These are phyloP conservation scores for Mariannaea sp. DNA, from an alignment of 2,329 filamentous ascomycete genomes.

Conservation along the genomic window DNA sequence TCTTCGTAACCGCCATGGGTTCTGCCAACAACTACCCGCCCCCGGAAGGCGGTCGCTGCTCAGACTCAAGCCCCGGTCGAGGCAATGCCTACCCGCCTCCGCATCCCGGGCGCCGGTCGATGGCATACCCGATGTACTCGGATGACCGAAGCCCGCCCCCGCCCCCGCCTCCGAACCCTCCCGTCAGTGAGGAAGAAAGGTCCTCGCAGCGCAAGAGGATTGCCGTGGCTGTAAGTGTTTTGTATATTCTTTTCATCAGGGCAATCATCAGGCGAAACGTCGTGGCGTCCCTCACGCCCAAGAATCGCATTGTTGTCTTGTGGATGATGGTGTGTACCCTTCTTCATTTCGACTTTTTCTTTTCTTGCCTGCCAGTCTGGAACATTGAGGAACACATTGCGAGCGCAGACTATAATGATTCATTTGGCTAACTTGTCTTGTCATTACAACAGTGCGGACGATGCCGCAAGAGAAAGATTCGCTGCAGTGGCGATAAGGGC, in stretches of 20 bases:
- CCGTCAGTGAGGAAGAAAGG: slow-evolving; percentile 47
- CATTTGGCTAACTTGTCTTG: slow-evolving; percentile 29
- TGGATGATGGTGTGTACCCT: slow-evolving; percentile 24
- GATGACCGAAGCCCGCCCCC: too few species aligned
- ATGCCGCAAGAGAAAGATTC: slow-evolving; percentile 92
- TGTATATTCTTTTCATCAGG: not conserved
- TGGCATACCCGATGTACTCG: slow-evolving; percentile 25
- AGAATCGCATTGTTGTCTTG: too few species aligned
- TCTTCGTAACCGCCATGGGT: slow-evolving; percentile 25
- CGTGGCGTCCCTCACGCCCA: too few species aligned
- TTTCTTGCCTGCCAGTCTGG: too few species aligned
- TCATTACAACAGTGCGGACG: slow-evolving; percentile 86
- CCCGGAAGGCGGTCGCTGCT: slow-evolving; percentile 28
- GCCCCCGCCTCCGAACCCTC: slow-evolving; percentile 19
- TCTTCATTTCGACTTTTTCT: not conserved
- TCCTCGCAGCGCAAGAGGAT: slow-evolving; percentile 60
- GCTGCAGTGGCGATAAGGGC: slow-evolving; percentile 84
- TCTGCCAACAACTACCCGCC: slow-evolving; percentile 27
- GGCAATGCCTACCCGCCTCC: slow-evolving; percentile 25
- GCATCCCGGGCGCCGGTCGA: slow-evolving; percentile 30
- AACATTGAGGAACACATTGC: too few species aligned
- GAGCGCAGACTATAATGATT: too few species aligned
- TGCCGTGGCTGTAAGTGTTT: slow-evolving; percentile 59
- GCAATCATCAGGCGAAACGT: too few species aligned
- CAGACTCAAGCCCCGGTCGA: slow-evolving; percentile 14